Percentiles rank a stretch among this genome's conserved stretches.
Conservation (phyloP, 1,284 basidiomycete species). For the Ganoderma sp. region DNA sequence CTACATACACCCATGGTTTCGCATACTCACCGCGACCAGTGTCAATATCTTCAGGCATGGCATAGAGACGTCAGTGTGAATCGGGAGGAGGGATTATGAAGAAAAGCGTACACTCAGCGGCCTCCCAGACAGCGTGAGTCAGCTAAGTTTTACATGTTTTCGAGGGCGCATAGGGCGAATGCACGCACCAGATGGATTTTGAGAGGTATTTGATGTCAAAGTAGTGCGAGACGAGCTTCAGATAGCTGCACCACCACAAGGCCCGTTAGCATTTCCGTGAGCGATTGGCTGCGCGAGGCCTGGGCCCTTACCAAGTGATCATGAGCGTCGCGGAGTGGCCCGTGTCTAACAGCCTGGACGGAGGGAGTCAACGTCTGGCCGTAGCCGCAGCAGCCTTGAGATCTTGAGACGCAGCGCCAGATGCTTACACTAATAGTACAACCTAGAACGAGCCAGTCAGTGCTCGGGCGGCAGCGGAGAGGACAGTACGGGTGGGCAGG, state of each 20-base stretch:
- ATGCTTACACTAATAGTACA: slow-evolving; percentile 1
- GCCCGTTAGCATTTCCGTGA: neutral
- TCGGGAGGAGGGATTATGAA: neutral
- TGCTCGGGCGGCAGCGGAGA: neutral
- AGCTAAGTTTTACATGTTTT: neutral
- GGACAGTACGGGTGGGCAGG: neutral
- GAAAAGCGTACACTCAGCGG: neutral
- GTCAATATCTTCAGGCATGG: neutral
- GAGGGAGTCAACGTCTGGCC: neutral
- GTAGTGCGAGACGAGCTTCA: slow-evolving; percentile 1
- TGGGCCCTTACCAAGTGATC: neutral
- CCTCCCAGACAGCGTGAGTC: neutral
- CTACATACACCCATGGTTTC: neutral
- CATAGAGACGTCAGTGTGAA: neutral
- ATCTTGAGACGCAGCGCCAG: neutral
- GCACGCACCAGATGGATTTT: neutral
- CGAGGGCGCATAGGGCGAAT: too few species aligned
- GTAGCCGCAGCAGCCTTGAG: neutral
- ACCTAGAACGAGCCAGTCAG: neutral
- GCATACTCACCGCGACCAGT: neutral
- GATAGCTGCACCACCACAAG: neutral
- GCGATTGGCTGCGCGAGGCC: neutral
- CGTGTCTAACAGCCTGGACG: neutral
- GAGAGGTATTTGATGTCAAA: neutral
- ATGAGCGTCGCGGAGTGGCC: neutral